Conservation (phyloP, 768 basidiomycete genomes). For the Melanogaster broomeanus region DNA sequence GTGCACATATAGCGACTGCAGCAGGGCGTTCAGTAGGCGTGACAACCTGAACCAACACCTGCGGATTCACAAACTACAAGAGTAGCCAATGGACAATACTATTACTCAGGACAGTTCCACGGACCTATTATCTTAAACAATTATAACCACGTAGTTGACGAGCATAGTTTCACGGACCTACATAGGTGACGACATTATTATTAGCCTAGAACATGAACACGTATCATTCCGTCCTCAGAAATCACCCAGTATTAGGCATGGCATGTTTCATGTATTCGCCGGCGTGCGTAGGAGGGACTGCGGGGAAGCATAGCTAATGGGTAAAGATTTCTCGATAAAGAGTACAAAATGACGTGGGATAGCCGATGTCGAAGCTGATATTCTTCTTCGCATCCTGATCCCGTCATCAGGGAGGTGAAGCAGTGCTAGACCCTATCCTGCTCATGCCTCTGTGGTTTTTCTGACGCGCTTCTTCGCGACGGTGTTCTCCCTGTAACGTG, state of each 20-base stretch:
- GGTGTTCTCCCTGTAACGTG: conserved; percentile 75
- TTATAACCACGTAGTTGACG: not conserved
- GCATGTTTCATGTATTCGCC: conserved; percentile 21
- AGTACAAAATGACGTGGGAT: conserved; percentile 15
- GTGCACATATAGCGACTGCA: conserved; percentile 62
- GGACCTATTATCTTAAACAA: too few species aligned
- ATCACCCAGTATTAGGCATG: not conserved
- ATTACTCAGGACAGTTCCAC: too few species aligned
- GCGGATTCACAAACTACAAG: conserved; percentile 50
- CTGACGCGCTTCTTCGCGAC: conserved; percentile 84
- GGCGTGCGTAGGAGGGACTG: conserved; percentile 1
- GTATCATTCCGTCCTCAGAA: too few species aligned
- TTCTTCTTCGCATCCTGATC: not conserved
- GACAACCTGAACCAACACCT: conserved; percentile 81
- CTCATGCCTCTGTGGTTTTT: conserved; percentile 51
- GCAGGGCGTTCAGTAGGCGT: conserved; percentile 68
- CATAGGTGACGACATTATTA: not conserved
- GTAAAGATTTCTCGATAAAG: conserved; percentile 10
- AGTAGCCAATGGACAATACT: not conserved
- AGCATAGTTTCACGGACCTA: not conserved
- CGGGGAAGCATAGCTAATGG: conserved; percentile 7
- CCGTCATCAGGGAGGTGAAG: not conserved
- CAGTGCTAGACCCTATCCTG: not conserved
- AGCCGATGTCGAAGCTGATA: too few species aligned
- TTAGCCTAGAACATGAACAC: conserved; percentile 2